These are phyloP conservation scores for Pleurotus tuoliensis DNA, from an alignment of 768 basidiomycete species.

Conservation along the genomic window DNA sequence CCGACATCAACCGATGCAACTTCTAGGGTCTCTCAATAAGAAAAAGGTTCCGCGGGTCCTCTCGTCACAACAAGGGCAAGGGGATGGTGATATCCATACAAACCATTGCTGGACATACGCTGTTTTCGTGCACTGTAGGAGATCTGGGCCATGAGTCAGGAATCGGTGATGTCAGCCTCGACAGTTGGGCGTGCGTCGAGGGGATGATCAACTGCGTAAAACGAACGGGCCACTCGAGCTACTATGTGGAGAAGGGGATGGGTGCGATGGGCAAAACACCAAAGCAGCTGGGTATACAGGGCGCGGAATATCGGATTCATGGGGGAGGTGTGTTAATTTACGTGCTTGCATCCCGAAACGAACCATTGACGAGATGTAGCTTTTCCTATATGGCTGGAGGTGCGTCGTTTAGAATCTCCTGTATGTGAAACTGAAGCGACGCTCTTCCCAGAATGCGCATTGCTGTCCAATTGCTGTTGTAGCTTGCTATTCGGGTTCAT, in stretches of 20 bases:
- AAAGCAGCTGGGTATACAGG: slow-evolving; percentile 66
- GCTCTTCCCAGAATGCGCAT: slow-evolving; percentile 57
- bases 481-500: slow-evolving; percentile 80
- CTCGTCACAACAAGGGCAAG: slow-evolving; percentile 70
- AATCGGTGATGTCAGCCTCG: slow-evolving; percentile 72
- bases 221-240: slow-evolving; percentile 81
- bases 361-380: slow-evolving; percentile 37
- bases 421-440: slow-evolving; percentile 21
- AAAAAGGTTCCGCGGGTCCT: slow-evolving; percentile 76
- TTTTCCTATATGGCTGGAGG: slow-evolving; percentile 84
- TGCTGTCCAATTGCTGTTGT: slow-evolving; percentile 79
- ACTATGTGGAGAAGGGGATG: slow-evolving; percentile 85
- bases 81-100: slow-evolving; percentile 81
- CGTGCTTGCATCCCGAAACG: background rate
- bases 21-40: slow-evolving; percentile 64
- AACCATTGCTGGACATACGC: slow-evolving; percentile 69
- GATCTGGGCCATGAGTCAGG: slow-evolving; percentile 67
- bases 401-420: background rate
- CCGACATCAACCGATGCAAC: background rate
- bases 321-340: slow-evolving; percentile 63
- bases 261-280: slow-evolving; percentile 77
- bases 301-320: slow-evolving; percentile 52
- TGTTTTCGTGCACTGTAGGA: slow-evolving; percentile 83
- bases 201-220: slow-evolving; percentile 77
- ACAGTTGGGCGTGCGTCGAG: slow-evolving; percentile 76